These are phyloP conservation scores for Sphagnum magellanicum DNA, from an alignment of 228 moss, liverwort and hornwort genomes.

Conservation along the genomic window DNA sequence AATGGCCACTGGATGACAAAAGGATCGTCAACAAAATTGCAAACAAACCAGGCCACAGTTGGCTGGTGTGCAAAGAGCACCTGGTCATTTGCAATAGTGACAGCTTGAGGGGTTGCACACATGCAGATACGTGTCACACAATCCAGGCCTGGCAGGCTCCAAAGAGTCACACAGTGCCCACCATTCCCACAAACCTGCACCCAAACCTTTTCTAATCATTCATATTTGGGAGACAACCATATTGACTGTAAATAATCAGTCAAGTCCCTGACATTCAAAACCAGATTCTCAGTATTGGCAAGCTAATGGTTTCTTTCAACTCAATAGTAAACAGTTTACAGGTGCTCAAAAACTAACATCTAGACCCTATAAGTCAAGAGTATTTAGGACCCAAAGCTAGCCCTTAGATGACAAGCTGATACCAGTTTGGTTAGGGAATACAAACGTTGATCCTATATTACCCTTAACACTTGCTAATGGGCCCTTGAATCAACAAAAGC, in stretches of 20 bases:
- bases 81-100: conserved; percentile 41
- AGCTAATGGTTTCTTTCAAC: not conserved
- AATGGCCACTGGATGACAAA: not conserved
- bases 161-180: conserved; percentile 35
- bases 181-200: conserved; percentile 45
- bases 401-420: not conserved
- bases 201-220: not conserved
- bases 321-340: no score
- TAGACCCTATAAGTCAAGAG: no score
- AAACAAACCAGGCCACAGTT: not conserved
- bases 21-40: not conserved
- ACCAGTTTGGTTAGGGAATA: not conserved
- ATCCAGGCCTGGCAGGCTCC: conserved; percentile 49
- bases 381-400: not conserved
- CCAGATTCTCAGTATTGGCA: not conserved
- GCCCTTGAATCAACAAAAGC: not conserved
- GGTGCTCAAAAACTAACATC: no score
- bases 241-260: not conserved
- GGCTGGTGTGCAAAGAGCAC: not conserved
- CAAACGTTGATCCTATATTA: not conserved
- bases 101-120: conserved; percentile 43
- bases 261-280: not conserved
- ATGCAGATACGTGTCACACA: conserved; percentile 40
- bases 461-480: not conserved
- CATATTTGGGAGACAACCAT: not conserved